These are phyloP conservation scores for Spergularia bocconei DNA, from an alignment of 148 eudicot species.

Conservation along the genomic window DNA sequence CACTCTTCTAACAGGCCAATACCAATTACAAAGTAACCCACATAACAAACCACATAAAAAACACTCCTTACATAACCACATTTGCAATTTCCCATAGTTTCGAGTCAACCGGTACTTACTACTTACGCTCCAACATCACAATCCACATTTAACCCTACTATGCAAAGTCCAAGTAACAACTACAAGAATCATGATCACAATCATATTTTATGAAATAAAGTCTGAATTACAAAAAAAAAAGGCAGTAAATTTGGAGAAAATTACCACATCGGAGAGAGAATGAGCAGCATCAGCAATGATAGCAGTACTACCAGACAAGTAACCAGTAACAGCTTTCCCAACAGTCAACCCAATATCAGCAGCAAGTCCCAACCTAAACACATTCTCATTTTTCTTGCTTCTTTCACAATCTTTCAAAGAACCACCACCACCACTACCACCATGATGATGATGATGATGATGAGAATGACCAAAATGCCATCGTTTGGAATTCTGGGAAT, in stretches of 20 bases:
- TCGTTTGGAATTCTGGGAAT: slow-evolving; percentile 42
- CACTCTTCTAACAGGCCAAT: neutral
- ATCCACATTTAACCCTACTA: neutral
- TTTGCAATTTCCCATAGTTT: neutral
- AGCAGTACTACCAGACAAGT: slow-evolving; percentile 88
- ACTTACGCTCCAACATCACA: neutral
- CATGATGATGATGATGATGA: slow-evolving; percentile 31
- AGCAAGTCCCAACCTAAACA: slow-evolving; percentile 79
- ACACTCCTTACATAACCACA: neutral
- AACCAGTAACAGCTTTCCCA: slow-evolving; percentile 83
- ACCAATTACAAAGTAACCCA: neutral
- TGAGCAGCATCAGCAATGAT: slow-evolving; percentile 98
- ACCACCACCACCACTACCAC: neutral
- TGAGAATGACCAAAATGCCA: slow-evolving; percentile 80
- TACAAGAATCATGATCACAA: neutral
- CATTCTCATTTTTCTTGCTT: slow-evolving; percentile 56
- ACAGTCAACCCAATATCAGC: slow-evolving; percentile 79
- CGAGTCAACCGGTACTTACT: neutral
- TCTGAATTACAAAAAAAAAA: neutral
- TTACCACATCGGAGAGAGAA: slow-evolving; percentile 95
- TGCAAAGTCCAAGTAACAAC: neutral
- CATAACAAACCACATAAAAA: no score
- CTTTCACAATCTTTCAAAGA: slow-evolving; percentile 3
- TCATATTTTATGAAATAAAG: neutral
- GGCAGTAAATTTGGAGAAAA: neutral